Base-by-base conservation (phyloP, 2,329 filamentous ascomycete species). In the Calonectria leucothoes region DNA sequence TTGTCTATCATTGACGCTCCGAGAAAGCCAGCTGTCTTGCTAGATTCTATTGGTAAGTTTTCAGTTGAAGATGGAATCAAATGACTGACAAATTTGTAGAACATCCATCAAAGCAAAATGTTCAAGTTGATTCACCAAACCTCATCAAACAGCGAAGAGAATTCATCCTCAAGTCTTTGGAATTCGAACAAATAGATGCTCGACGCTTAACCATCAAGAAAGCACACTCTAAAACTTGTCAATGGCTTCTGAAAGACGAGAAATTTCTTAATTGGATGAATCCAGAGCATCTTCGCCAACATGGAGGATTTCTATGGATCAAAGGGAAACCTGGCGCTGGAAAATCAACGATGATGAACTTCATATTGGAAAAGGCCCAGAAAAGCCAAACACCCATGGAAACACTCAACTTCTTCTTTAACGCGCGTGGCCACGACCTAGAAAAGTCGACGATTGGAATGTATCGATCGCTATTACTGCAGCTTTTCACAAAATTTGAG, bases 371-470 rank as follows among this genome's bases (percentile, higher is more conserved):
- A 48, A 61, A 68, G 25, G 59, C 70, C 1, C 75, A 39, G 51
- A 75, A n/a, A n/a, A 74, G 66, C 25, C 77, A 73, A 8, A 70
- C 72, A 0, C 61, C 80, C 0, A 75, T 87, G 4, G 71, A 45
- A 45, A 45, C 39, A n/a, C 39, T 88, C 1, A 86, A 84, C 0
- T 89, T 88, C 79, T 90, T 89, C 79, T 89, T 89, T 82, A 87
- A 89, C 70, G 87, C 87, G 0, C 79, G 86, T 69, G 88, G 87
- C 0, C 79, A 82, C 0, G 33, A 79, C 6, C 77, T 88, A 11
- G 87, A 90, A 71, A 88, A 84, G 73, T 85, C 88, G 0, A 83
- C 83, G 0, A 27, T 81, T 0, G 89, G 90, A 4, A 84, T 91
- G 78, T 90, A 90, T 75, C 85, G 88, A 11, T 88, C 87, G 0